These are phyloP conservation scores for Coniochaeta sp. DNA, from an alignment of 2,329 filamentous ascomycete genomes.

Conservation along the genomic window DNA sequence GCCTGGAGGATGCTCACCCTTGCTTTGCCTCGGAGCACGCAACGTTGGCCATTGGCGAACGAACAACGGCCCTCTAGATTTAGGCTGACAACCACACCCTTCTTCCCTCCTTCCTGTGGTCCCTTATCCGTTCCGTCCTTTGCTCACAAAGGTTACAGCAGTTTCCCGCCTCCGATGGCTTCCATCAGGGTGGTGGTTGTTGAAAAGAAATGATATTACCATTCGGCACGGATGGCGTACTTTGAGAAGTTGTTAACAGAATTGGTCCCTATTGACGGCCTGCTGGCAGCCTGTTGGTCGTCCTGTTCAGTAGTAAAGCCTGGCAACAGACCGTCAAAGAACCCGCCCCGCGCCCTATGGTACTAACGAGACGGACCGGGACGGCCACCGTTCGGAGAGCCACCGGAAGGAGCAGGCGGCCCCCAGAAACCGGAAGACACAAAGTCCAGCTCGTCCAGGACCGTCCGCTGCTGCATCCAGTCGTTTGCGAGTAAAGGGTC, in stretches of 20 bases:
- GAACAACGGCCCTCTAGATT: too few species aligned
- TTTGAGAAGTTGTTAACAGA: too few species aligned
- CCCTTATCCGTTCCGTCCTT: background rate
- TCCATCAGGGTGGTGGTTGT: too few species aligned
- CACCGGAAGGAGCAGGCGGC: background rate
- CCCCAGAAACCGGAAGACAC: slow-evolving; percentile 11
- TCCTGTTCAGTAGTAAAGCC: too few species aligned
- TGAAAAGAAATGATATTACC: too few species aligned
- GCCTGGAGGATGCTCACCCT: background rate
- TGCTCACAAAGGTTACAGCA: too few species aligned
- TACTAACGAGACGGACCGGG: background rate
- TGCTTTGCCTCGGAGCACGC: background rate
- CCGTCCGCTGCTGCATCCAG: slow-evolving; percentile 13
- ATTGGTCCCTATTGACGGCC: too few species aligned
- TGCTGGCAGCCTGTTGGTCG: too few species aligned
- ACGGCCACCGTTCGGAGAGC: slow-evolving; percentile 1
- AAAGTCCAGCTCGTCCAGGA: slow-evolving; percentile 11
- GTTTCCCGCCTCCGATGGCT: background rate
- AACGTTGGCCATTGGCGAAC: too few species aligned
- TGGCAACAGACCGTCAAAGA: too few species aligned
- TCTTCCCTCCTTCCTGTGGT: background rate
- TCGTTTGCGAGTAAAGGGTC: slow-evolving; percentile 8
- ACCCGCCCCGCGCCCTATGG: too few species aligned
- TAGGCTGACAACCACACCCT: background rate
- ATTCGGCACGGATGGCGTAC: too few species aligned